Evolutionary conservation across 495 filamentous ascomycete species (phyloP).

Genomic region (Hypoxylon subgilvum): DNA sequence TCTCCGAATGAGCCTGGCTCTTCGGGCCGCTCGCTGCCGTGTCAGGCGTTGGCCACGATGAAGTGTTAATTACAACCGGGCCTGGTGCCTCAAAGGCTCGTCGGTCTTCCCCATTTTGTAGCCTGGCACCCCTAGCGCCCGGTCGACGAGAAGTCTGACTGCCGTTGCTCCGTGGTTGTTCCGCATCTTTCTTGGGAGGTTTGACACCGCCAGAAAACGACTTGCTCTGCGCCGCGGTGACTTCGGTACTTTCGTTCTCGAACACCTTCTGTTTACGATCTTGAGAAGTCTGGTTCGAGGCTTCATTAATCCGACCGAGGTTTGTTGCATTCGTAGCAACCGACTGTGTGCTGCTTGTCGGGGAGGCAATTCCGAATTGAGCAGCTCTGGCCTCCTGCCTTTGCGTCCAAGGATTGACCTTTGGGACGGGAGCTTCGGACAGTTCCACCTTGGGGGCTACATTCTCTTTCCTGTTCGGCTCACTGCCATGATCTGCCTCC

Average conservation of each 20-base stretch:
- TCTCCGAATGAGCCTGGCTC: slow-evolving; percentile 36
- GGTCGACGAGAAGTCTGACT: slow-evolving; percentile 50
- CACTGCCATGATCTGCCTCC: slow-evolving; percentile 49
- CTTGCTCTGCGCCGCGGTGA: slow-evolving; percentile 9
- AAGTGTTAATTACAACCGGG: slow-evolving; percentile 72
- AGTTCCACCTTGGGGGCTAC: slow-evolving; percentile 65
- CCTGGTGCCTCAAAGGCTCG: slow-evolving; percentile 45
- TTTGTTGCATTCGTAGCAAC: slow-evolving; percentile 5
- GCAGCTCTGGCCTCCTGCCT: slow-evolving; percentile 72
- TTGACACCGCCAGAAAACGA: slow-evolving; percentile 45
- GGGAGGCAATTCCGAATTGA: slow-evolving; percentile 62
- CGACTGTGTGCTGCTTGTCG: slow-evolving; percentile 7
- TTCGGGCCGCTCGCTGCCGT: slow-evolving; percentile 66
- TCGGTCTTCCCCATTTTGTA: slow-evolving; percentile 55
- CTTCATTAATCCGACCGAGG: background rate
- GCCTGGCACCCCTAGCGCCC: slow-evolving; percentile 54
- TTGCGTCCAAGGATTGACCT: slow-evolving; percentile 85
- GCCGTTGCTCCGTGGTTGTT: slow-evolving; percentile 56
- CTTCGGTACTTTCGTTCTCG: slow-evolving; percentile 36
- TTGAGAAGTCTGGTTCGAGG: slow-evolving; percentile 4
- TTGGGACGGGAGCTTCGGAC: slow-evolving; percentile 78
- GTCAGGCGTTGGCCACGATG: slow-evolving; percentile 90
- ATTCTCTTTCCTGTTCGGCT: slow-evolving; percentile 54
- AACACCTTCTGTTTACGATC: slow-evolving; percentile 15
- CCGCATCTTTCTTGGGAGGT: slow-evolving; percentile 55